Evolutionary conservation across 495 filamentous ascomycete genomes (phyloP), one percentile per base, ranked within the genome.

Genomic region (Aspergillus biplanus): DNA sequence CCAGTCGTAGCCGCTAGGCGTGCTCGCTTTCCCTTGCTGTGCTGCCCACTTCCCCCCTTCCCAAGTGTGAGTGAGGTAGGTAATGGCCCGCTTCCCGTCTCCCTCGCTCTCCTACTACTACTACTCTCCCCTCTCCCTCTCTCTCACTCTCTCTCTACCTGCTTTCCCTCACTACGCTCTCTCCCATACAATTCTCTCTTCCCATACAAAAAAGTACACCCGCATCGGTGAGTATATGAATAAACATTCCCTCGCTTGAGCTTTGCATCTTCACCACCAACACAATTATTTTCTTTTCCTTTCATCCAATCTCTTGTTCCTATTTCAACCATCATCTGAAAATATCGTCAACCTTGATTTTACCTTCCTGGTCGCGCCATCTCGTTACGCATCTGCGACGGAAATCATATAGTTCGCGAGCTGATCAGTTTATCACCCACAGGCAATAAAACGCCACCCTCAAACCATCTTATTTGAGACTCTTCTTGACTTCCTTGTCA

Each of bases 161-260:
- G 71, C 75, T 75, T 70, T 67, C 71, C 71, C 76, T 79, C 64
- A 82, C 82, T 78, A 79, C 78, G 69, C 73, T 63, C 74, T 79
- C 82, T 74, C 83, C 79, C 84, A 85, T 84, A 87, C 83, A 86
- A 86, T 82, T 78, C 81, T 78, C 73, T 79, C 80, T 82, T 82
- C 80, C 75, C 73, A 80, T 71, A 78, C 76, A 78, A 80, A 75
- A 80, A 78, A 72, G 76, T 74, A 76, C 70, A 66, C 57, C 70
- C 69, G 68, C 66, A 54, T 69, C 59, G 71, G 73, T 78, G 65
- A 73, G 75, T 68, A 63, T 63, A 59, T 65, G 65, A 62, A 67
- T 71, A 71, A 71, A 76, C 65, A 73, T 64, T 61, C 56, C 47
- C 21, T 35, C 58, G 54, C 47, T 58, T 50, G 33, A 66, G 61